Conservation (phyloP, 2,329 filamentous ascomycete genomes). For the Beauveria sp. region DNA sequence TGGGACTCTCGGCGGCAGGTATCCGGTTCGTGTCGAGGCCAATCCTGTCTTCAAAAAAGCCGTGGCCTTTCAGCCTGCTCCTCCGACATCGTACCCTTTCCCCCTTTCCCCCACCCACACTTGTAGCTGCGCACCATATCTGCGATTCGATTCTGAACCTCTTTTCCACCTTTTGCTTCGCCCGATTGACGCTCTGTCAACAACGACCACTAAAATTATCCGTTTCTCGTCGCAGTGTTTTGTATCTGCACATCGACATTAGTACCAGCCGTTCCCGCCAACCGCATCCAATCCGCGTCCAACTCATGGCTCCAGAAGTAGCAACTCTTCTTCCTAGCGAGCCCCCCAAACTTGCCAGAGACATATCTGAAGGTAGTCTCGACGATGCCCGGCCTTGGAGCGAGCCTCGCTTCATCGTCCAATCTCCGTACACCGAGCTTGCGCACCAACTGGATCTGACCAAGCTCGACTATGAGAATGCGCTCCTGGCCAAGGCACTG, state of each 20-base stretch:
- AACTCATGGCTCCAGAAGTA: constrained; percentile 5
- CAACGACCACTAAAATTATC: not conserved
- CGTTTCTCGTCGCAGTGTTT: not conserved
- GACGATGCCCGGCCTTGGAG: constrained; percentile 19
- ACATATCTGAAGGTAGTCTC: constrained; percentile 14
- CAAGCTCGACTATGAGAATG: constrained; percentile 56
- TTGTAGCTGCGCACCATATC: not conserved
- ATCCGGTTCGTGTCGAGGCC: not conserved
- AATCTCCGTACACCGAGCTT: constrained; percentile 67
- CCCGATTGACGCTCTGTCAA: not conserved
- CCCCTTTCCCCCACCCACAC: not conserved
- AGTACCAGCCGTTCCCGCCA: not conserved
- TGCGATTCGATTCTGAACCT: not conserved
- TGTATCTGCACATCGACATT: not conserved
- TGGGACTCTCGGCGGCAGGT: not conserved
- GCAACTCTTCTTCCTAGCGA: constrained; percentile 13
- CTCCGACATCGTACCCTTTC: not conserved
- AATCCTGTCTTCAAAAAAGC: constrained; percentile 1
- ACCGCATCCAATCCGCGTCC: not conserved
- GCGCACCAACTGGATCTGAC: constrained; percentile 67
- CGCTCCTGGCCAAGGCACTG: constrained; percentile 65
- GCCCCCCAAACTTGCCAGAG: constrained; percentile 19
- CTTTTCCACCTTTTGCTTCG: not conserved
- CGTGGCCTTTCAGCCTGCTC: not conserved
- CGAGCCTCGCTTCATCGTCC: constrained; percentile 39